A percentile compares a stretch with the other conserved stretches of the same genome.
phyloP scores from a whole-genome alignment of 208 protist species.

The Leishmania turanica region DNA sequence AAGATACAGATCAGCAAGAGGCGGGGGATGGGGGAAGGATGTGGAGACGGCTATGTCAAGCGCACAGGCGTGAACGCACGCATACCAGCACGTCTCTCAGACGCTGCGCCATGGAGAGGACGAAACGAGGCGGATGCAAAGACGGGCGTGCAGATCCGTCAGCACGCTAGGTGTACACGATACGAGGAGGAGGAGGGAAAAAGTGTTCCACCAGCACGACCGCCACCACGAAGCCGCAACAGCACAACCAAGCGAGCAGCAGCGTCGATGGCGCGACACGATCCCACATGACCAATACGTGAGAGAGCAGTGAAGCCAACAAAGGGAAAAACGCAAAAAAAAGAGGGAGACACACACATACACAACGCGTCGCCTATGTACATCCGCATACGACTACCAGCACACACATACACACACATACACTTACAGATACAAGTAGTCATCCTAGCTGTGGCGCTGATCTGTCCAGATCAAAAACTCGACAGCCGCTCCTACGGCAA shows the following conservation, averaged over 20 bases:
- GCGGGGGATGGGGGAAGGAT: background rate
- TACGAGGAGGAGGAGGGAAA: background rate
- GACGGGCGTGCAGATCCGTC: background rate
- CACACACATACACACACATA: background rate
- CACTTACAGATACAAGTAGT: background rate
- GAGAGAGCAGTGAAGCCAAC: background rate
- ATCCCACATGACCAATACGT: background rate
- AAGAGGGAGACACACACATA: background rate
- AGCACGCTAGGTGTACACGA: no score
- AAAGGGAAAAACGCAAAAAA: background rate
- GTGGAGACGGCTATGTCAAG: background rate
- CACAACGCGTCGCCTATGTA: background rate
- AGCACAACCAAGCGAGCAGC: background rate
- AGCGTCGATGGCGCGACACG: background rate
- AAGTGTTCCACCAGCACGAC: background rate
- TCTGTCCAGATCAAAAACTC: slow-evolving; percentile 5
- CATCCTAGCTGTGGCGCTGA: background rate
- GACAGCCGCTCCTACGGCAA: background rate
- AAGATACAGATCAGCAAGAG: background rate
- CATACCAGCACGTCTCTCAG: background rate
- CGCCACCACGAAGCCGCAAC: background rate
- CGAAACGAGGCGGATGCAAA: background rate
- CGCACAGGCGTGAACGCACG: background rate
- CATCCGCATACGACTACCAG: background rate
- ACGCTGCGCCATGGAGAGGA: background rate